Percentiles rank a stretch among this genome's conserved stretches.
These are phyloP conservation scores for Thelonectria rubi DNA, from an alignment of 2,329 filamentous ascomycete genomes.

Conservation along the genomic window DNA sequence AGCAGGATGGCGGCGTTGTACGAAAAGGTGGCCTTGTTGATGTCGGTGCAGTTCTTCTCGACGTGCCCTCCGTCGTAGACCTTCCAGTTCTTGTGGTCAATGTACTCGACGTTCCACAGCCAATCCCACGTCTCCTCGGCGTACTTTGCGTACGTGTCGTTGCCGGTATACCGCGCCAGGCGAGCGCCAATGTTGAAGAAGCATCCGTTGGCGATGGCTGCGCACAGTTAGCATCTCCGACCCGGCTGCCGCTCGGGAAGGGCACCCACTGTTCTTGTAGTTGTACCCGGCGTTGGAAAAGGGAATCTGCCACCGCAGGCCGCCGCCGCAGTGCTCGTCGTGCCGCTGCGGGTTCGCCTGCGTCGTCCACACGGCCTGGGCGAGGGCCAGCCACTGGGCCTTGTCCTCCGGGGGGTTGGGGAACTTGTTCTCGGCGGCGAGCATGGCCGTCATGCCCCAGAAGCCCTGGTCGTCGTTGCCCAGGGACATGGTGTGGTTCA, in stretches of 20 bases:
- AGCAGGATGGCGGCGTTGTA: slow-evolving; percentile 69
- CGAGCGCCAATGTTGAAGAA: slow-evolving; percentile 75
- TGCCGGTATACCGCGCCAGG: slow-evolving; percentile 74
- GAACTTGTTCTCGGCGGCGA: slow-evolving; percentile 72
- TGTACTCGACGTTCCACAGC: slow-evolving; percentile 63
- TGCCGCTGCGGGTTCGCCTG: slow-evolving; percentile 70
- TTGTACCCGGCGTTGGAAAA: slow-evolving; percentile 77
- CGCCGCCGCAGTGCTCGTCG: slow-evolving; percentile 70
- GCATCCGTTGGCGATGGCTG: slow-evolving; percentile 67
- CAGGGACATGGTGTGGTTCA: slow-evolving; percentile 65
- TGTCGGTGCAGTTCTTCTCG: slow-evolving; percentile 61
- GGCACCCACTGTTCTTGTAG: slow-evolving; percentile 73
- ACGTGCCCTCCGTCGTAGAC: slow-evolving; percentile 68
- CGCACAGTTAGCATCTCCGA: slow-evolving; percentile 8
- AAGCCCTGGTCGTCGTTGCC: slow-evolving; percentile 78
- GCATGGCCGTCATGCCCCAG: slow-evolving; percentile 74
- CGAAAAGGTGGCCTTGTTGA: slow-evolving; percentile 67
- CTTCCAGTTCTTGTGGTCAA: slow-evolving; percentile 67
- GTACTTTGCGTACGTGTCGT: slow-evolving; percentile 71
- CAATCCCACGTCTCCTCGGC: slow-evolving; percentile 72
- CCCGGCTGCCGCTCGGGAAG: neutral
- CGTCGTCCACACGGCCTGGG: slow-evolving; percentile 75
- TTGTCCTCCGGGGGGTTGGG: slow-evolving; percentile 63
- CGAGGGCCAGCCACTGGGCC: slow-evolving; percentile 71
- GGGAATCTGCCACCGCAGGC: slow-evolving; percentile 81